Evolutionary conservation across 805 yeast genomes (phyloP), one percentile per base, ranked within the genome.

Genomic region (Nakazawaea anatomiae): DNA sequence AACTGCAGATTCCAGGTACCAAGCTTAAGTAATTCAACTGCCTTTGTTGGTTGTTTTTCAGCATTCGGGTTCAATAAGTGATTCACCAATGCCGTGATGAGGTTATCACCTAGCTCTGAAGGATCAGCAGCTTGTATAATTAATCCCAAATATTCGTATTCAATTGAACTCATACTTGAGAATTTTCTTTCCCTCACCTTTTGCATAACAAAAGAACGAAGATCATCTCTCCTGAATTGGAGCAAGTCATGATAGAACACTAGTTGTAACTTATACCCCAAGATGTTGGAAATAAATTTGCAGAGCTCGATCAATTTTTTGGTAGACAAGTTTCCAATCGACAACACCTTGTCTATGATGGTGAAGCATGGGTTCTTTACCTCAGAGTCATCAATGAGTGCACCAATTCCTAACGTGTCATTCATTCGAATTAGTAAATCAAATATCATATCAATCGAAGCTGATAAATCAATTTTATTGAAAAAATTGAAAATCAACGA

Each of bases 201-300:
- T 14, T 42, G 44, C 29, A 50, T 18, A 11, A 50, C 52, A 42
- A 42, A 50, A 6, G 36, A 27, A 27, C 29, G 31, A 5, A 50
- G 30, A 12, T 11, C 25, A 9, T 11, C 28, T n/a, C 42, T n/a
- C 4, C 35, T 32, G 35, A 50, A 31, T 5, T 14, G 31, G 29
- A 50, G 44, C 25, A 50, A 42, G 38, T 50, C 52, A 14, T 46
- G 47, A 25, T 45, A 45, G 14, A 50, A 46, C 6, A 44, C 42
- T 27, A 50, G 42, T 38, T 50, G 52, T 5, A 45, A 31, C 18
- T 42, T 46, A 31, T 36, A 46, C 6, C 52, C 52, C 40, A 50
- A 50, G 31, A 41, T 50, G 29, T 50, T 50, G 29, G 49, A 28
- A n/a, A 50, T 50, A 28, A 50, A 50, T 11, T 50, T 50, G 28